phyloP scores from a whole-genome alignment of 805 yeast species.

The Candida vaughaniae region DNA sequence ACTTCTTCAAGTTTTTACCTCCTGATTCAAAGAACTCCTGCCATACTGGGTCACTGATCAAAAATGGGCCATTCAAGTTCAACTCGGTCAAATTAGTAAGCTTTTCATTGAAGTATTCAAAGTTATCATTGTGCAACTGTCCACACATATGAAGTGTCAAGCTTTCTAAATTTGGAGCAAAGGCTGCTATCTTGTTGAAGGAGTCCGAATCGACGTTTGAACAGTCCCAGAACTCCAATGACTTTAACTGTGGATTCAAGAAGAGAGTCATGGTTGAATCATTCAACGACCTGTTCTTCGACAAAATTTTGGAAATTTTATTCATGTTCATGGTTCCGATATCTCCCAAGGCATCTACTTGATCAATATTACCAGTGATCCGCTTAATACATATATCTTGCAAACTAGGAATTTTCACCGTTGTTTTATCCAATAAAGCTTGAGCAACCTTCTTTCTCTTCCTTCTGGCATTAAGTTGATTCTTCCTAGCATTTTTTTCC shows the following conservation, averaged over 20 bases:
- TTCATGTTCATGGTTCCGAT: slow-evolving; percentile 72
- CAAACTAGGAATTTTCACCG: slow-evolving; percentile 61
- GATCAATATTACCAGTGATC: slow-evolving; percentile 65
- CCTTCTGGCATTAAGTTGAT: slow-evolving; percentile 65
- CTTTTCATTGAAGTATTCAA: slow-evolving; percentile 61
- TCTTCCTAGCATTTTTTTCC: slow-evolving; percentile 47
- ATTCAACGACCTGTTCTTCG: slow-evolving; percentile 78
- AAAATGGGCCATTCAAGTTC: slow-evolving; percentile 85
- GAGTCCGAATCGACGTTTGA: slow-evolving; percentile 70
- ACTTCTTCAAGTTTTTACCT: slow-evolving; percentile 52
- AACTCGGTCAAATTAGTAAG: slow-evolving; percentile 53
- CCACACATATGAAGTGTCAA: slow-evolving; percentile 90
- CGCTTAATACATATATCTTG: slow-evolving; percentile 79
- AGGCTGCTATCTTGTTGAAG: slow-evolving; percentile 67
- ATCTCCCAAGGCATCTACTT: slow-evolving; percentile 82
- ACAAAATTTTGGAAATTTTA: slow-evolving; percentile 72
- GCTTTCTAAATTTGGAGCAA: slow-evolving; percentile 68
- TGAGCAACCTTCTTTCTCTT: slow-evolving; percentile 78
- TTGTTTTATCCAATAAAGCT: slow-evolving; percentile 73
- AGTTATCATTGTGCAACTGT: slow-evolving; percentile 74
- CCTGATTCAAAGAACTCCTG: slow-evolving; percentile 61
- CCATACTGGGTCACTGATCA: slow-evolving; percentile 79
- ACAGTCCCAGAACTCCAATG: slow-evolving; percentile 88
- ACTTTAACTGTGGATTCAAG: slow-evolving; percentile 54
- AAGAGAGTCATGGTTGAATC: slow-evolving; percentile 73